These are phyloP conservation scores for Creolimax fragrantissima DNA, from an alignment of 78 protist genomes.

Conservation along the genomic window DNA sequence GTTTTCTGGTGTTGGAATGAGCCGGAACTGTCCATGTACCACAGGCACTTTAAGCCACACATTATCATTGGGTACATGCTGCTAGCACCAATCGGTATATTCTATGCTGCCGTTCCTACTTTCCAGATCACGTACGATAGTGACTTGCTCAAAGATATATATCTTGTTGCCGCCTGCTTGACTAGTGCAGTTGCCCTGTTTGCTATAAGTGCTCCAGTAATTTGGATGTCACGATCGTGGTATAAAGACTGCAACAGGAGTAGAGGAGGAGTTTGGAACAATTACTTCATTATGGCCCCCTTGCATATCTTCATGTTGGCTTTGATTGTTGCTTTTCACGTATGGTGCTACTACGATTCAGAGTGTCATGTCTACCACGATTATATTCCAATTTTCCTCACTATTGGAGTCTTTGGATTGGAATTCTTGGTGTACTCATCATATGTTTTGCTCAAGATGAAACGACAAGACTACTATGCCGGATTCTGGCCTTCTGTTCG, in stretches of 20 bases:
- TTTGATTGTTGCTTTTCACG: neutral
- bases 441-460: neutral
- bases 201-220: neutral
- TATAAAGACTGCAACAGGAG: neutral
- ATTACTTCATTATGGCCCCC: neutral
- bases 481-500: neutral
- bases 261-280: neutral
- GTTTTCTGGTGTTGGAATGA: neutral
- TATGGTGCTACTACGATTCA: neutral
- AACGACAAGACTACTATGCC: neutral
- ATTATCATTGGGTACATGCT: neutral
- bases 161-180: neutral
- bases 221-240: neutral
- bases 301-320: neutral
- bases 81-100: neutral
- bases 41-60: neutral
- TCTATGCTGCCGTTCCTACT: neutral
- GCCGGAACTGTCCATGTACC: neutral
- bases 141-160: neutral
- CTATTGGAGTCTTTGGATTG: neutral
- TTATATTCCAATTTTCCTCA: neutral
- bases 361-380: neutral
- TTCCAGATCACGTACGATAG: neutral
- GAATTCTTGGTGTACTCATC: neutral
- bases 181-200: neutral